These are phyloP conservation scores for Acanthochlamys bracteata DNA, from an alignment of 106 monocot genomes.

Conservation along the genomic window DNA sequence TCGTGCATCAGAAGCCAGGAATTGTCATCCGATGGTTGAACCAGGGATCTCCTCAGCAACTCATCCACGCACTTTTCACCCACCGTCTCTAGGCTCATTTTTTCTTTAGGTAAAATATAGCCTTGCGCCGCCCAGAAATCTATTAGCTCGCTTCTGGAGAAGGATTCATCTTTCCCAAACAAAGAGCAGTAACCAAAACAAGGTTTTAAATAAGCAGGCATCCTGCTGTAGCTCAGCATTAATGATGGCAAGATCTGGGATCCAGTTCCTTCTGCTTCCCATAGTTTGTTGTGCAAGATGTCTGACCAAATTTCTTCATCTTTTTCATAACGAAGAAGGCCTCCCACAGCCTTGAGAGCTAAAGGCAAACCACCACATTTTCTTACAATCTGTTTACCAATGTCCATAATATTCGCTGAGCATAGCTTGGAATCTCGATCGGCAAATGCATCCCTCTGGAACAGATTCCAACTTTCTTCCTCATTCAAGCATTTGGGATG, in stretches of 20 bases:
- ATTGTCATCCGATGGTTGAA: neutral
- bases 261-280: neutral
- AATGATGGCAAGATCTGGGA: slow-evolving; percentile 12
- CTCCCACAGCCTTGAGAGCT: slow-evolving; percentile 7
- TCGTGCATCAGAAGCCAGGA: slow-evolving; percentile 10
- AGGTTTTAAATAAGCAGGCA: slow-evolving; percentile 15
- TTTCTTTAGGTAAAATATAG: neutral
- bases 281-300: slow-evolving; percentile 9
- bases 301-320: slow-evolving; percentile 12
- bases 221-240: slow-evolving; percentile 11
- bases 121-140: slow-evolving; percentile 20
- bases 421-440: neutral
- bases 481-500: neutral
- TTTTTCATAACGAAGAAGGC: neutral
- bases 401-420: too few species aligned
- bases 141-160: slow-evolving; percentile 1
- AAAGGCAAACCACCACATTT: slow-evolving; percentile 15
- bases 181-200: slow-evolving; percentile 18
- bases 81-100: neutral
- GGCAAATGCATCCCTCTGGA: neutral
- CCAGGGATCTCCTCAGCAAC: neutral
- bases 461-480: neutral
- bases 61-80: slow-evolving; percentile 7
- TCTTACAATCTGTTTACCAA: slow-evolving; percentile 11
- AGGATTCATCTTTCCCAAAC: slow-evolving; percentile 11